Base-by-base conservation (phyloP, 805 yeast species). In the Candida qinlingensis region DNA sequence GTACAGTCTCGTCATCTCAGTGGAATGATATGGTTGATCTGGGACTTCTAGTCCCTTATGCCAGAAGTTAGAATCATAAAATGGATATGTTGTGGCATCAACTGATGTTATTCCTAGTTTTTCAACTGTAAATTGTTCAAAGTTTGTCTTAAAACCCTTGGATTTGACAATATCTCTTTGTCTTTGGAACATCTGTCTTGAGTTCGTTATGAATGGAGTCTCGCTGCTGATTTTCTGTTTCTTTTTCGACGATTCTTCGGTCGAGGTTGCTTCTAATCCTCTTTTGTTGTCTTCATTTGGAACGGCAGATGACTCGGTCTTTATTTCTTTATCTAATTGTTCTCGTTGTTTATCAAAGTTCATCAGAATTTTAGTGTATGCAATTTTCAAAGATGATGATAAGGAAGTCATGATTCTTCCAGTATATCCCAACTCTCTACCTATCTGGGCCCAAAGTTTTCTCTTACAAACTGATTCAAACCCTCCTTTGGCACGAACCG, bases 371-470 rank as follows among this genome's bases (percentile, higher is more conserved):
- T 75, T 73, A 50, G 73, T 72, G 57, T 83, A 83, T 1, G 85
- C 77, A 1, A 79, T 64, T 58, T 83, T 79, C 51, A 86, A 67
- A 1, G 89, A 76, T 12, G 89, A 77, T 11, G 88, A 81, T 41
- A 85, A 63, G 10, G 89, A 82, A 33, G 87, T 81, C 77, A 83
- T 81, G 45, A 82, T 80, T 55, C 80, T 76, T 2, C 88, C 89
- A 33, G 80, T 75, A 61, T 82, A 85, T 0, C 96, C 95, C 44
- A 88, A 67, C 56, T 87, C 96, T 47, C 90, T 72, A 11, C 92
- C 92, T 8, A 88, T 76, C 59, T 85, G 89, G 1, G 89, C 89
- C 96, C 96, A 88, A 41, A 79, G 70, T 58, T 85, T 85, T 48
- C 75, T 76, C 47, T 74, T 64, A 41, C 85, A 77, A n/a, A 87